Evolutionary conservation across 1,284 basidiomycete genomes (phyloP).

Genomic region (Papiliotrema laurentii): DNA sequence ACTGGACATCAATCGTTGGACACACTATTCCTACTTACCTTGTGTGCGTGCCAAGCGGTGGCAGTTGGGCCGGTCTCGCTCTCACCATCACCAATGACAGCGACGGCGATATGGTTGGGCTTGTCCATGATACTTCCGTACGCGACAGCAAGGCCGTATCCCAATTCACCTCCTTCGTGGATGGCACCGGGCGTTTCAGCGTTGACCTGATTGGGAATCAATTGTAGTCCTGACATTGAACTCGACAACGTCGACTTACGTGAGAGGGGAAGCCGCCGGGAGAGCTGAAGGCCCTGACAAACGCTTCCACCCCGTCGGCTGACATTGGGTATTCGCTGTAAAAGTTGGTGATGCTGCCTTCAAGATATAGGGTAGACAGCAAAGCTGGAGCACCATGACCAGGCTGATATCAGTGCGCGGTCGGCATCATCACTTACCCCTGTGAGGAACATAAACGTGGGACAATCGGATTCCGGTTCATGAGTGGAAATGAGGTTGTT

Average conservation of each 20-base stretch:
- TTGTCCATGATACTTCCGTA: constrained; percentile 80
- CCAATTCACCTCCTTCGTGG: constrained; percentile 86
- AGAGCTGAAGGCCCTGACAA: constrained; percentile 49
- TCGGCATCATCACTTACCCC: constrained; percentile 26
- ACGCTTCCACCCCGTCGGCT: constrained; percentile 57
- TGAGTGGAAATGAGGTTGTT: constrained; percentile 59
- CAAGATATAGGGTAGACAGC: constrained; percentile 73
- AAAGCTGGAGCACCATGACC: constrained; percentile 79
- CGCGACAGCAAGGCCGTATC: constrained; percentile 75
- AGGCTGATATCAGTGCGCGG: constrained; percentile 49
- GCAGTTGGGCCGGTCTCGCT: constrained; percentile 81
- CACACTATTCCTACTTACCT: constrained; percentile 20
- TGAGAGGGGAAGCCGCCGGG: constrained; percentile 53
- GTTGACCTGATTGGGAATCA: constrained; percentile 49
- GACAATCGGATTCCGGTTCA: constrained; percentile 53
- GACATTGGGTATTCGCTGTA: constrained; percentile 67
- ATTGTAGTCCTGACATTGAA: background rate
- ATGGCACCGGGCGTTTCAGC: constrained; percentile 79
- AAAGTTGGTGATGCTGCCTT: constrained; percentile 69
- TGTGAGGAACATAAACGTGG: constrained; percentile 59
- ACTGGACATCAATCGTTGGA: constrained; percentile 49
- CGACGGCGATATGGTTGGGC: constrained; percentile 72
- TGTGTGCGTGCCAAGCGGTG: constrained; percentile 74
- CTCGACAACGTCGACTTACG: constrained; percentile 34
- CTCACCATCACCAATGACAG: constrained; percentile 81